These are phyloP conservation scores for Entelexis sorbosivorans DNA, from an alignment of 1,139 yeast species.

Conservation along the genomic window DNA sequence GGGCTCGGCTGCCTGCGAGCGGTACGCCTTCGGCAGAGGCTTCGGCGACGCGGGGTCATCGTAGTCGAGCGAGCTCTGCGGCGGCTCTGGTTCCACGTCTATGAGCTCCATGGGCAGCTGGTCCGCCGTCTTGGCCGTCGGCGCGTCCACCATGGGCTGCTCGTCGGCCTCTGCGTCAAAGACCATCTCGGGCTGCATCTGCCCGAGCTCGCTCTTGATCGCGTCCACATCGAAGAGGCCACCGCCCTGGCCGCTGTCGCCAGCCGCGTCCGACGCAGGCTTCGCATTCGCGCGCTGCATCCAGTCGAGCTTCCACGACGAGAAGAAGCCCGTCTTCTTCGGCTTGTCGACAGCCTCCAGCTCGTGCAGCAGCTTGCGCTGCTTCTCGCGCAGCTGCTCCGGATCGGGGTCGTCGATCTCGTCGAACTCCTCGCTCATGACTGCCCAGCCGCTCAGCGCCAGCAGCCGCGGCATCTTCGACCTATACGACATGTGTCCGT, in stretches of 20 bases:
- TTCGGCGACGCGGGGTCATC: constrained; percentile 14
- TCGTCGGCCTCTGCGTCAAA: constrained; percentile 24
- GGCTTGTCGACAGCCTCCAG: constrained; percentile 50
- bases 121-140: constrained; percentile 6
- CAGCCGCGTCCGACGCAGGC: background rate
- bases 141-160: constrained; percentile 12
- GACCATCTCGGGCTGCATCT: constrained; percentile 24
- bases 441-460: constrained; percentile 62
- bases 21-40: background rate
- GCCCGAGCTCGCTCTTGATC: constrained; percentile 28
- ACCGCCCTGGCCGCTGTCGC: background rate
- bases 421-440: constrained; percentile 77
- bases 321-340: constrained; percentile 31
- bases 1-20: background rate
- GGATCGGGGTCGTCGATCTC: constrained; percentile 97
- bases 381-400: constrained; percentile 64
- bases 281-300: constrained; percentile 54
- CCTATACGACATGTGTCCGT: constrained; percentile 96
- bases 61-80: constrained; percentile 14
- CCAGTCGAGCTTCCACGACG: constrained; percentile 61
- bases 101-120: constrained; percentile 13
- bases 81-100: constrained; percentile 11
- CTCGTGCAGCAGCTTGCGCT: constrained; percentile 67
- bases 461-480: constrained; percentile 79
- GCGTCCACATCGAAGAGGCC: constrained; percentile 33